Base-by-base conservation (phyloP, 108 stramenopile genomes). In the Skeletonema grethae region DNA sequence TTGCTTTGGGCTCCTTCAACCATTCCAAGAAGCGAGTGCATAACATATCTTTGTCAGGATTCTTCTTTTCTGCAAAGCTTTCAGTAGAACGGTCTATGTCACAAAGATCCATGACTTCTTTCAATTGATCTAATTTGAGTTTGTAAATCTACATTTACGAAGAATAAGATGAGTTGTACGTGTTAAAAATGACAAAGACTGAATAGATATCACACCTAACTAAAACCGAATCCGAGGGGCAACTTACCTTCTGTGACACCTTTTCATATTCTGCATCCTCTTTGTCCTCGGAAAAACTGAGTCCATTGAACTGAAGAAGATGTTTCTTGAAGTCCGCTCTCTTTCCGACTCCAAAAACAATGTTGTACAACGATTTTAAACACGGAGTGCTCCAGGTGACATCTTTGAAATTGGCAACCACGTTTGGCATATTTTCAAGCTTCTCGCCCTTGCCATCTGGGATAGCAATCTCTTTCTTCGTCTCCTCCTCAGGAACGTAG, bases 251-350 rank as follows among this genome's bases (percentile, higher is more conserved):
- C 11, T 38, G 36, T 38, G 20, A 24, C n/a, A 53, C 50, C 50
- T 73, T 80, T 5, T 55, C 18, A 29, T 50, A 60, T 56, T 80
- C 79, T 28, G 60, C 73, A 50, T 80, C 79, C 31, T 80, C 79
- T 22, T 57, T 41, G 15, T 72, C 79, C 63, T 69, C 72, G 0
- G 72, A 61, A 50, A 69, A 80, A 25, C 65, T 67, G 9, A 80
- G 28, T 20, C 79, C 79, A 63, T 59, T 80, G 68, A 80, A 80
- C 61, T 73, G 36, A 34, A 80, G 72, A 24, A 80, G 79, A 39
- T 73, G 61, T 4, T 66, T 29, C 59, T 80, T 80, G 61, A 73
- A 73, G 1, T 80, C 72, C 46, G 69, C 73, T 62, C 73, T 80
- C 63, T 74, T 61, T 3, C 79, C 79, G 34, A 55, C 36, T n/a